These are phyloP conservation scores for Oryza meyeriana DNA, from an alignment of 176 grass and related monocot genomes.

Conservation along the genomic window DNA sequence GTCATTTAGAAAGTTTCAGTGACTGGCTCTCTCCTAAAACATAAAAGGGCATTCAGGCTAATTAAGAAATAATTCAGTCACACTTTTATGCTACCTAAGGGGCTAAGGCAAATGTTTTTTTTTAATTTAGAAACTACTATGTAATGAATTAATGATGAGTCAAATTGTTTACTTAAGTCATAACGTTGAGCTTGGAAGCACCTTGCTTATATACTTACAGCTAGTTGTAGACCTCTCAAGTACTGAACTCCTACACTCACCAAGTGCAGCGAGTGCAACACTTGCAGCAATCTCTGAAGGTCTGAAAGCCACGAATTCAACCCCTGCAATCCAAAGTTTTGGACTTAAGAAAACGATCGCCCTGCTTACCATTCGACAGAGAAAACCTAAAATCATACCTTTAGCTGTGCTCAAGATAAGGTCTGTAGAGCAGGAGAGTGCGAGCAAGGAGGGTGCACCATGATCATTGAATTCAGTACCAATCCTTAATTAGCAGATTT, in stretches of 20 bases:
- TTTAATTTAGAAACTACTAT: constrained; percentile 5
- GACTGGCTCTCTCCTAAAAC: constrained; percentile 47
- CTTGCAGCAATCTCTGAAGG: constrained; percentile 91
- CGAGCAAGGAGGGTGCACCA: constrained; percentile 50
- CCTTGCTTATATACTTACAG: constrained; percentile 71
- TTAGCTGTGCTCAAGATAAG: constrained; percentile 70
- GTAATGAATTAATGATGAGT: background rate
- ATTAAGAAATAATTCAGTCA: constrained; percentile 30
- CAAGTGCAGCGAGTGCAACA: constrained; percentile 49
- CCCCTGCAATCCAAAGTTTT: constrained; percentile 49
- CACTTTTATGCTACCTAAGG: too few species aligned
- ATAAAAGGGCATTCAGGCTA: background rate
- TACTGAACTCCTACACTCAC: too few species aligned
- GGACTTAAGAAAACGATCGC: constrained; percentile 16
- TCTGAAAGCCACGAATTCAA: constrained; percentile 79
- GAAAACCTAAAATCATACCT: constrained; percentile 42
- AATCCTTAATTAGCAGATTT: too few species aligned
- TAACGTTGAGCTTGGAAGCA: constrained; percentile 25
- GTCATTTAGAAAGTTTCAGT: background rate
- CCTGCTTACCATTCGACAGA: background rate
- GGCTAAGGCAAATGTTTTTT: background rate
- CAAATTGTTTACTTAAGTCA: constrained; percentile 1
- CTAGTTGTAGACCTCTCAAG: constrained; percentile 51
- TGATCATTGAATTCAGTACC: constrained; percentile 62
- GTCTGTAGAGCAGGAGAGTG: constrained; percentile 53